Conservation (phyloP, 805 yeast genomes). For the Candida maesae region DNA sequence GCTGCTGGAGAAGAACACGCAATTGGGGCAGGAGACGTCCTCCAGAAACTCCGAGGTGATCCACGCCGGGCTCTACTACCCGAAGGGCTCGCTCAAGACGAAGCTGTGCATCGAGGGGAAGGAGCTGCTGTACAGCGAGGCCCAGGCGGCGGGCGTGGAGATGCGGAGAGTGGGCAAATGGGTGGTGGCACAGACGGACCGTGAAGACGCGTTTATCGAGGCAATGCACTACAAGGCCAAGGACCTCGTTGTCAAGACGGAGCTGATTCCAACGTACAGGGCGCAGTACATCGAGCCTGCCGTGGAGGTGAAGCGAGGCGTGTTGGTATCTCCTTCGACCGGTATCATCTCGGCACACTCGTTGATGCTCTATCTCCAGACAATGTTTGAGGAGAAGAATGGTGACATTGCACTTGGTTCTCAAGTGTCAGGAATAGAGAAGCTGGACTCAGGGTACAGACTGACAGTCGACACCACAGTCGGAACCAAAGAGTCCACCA, state of each 20-base stretch:
- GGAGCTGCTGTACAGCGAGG: slow-evolving; percentile 52
- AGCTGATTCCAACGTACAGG: slow-evolving; percentile 42
- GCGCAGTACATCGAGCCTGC: slow-evolving; percentile 59
- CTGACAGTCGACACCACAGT: slow-evolving; percentile 30
- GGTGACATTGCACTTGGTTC: slow-evolving; percentile 69
- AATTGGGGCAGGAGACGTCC: slow-evolving; percentile 76
- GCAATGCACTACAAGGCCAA: slow-evolving; percentile 46
- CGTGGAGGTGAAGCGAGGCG: slow-evolving; percentile 57
- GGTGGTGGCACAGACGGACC: slow-evolving; percentile 77
- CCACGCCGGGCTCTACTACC: slow-evolving; percentile 87
- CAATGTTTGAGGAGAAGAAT: slow-evolving; percentile 49
- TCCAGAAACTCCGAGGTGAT: slow-evolving; percentile 91
- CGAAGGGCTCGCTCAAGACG: slow-evolving; percentile 62
- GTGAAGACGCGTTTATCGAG: slow-evolving; percentile 57
- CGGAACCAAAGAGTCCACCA: slow-evolving; percentile 37
- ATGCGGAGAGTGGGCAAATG: slow-evolving; percentile 72
- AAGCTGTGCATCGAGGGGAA: slow-evolving; percentile 74
- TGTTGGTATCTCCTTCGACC: slow-evolving; percentile 72
- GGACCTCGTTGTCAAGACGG: slow-evolving; percentile 54
- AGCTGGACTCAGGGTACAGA: slow-evolving; percentile 26
- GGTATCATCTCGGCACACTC: slow-evolving; percentile 86
- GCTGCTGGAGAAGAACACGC: slow-evolving; percentile 63
- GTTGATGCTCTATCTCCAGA: slow-evolving; percentile 54
- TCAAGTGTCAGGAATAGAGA: slow-evolving; percentile 40
- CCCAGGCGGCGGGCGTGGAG: slow-evolving; percentile 47